phyloP scores from a whole-genome alignment of 345 rosid genomes.

The Sonneratia alba region DNA sequence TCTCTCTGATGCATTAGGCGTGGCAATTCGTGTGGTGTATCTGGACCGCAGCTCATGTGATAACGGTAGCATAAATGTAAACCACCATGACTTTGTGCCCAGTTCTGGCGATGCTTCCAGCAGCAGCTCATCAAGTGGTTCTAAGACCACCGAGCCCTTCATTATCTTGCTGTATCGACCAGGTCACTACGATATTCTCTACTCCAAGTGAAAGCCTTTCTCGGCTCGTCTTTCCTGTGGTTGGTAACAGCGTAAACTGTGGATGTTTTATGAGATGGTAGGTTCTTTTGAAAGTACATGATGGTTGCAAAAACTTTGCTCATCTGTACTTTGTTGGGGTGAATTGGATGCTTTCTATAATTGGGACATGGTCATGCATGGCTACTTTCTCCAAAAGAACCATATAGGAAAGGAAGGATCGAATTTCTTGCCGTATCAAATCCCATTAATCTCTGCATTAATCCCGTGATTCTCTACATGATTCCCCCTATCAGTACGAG shows the following conservation, averaged over 20 bases:
- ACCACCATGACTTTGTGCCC: conserved; percentile 91
- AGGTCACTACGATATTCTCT: conserved; percentile 96
- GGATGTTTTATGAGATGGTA: background rate
- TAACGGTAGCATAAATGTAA: conserved; percentile 55
- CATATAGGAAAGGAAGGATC: background rate
- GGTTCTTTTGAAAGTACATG: background rate
- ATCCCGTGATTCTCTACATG: no score
- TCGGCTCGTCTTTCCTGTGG: background rate
- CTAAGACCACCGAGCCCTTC: conserved; percentile 41
- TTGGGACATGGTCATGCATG: background rate
- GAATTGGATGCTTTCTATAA: background rate
- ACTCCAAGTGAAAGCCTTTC: conserved; percentile 42
- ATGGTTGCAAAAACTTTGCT: background rate
- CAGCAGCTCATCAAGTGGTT: conserved; percentile 21
- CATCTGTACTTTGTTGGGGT: background rate
- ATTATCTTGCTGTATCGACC: conserved; percentile 92
- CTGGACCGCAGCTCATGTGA: conserved; percentile 96
- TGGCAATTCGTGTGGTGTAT: conserved; percentile 84
- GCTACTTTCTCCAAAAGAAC: background rate
- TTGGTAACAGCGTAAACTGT: background rate
- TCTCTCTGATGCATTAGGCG: conserved; percentile 84
- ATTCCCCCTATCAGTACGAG: background rate
- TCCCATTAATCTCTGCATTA: no score
- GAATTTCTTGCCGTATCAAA: background rate
- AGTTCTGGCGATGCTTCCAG: conserved; percentile 3